phyloP scores from a whole-genome alignment of 2,329 filamentous ascomycete genomes.

The Ilyonectria mors-panacis region DNA sequence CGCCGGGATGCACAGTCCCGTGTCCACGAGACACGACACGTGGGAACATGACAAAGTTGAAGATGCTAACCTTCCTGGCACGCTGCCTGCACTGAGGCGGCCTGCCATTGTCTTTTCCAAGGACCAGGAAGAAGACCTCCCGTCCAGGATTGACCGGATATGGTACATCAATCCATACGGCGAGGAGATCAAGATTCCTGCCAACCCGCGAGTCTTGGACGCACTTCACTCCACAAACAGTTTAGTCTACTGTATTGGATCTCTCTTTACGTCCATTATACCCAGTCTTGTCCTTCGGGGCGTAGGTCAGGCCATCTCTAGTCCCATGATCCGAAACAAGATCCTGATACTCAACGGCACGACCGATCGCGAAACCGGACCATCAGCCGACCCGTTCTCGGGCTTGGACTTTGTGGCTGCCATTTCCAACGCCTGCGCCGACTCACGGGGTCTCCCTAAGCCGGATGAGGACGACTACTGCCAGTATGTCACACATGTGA shows the following conservation, averaged over 20 bases:
- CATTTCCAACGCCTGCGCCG: conserved; percentile 80
- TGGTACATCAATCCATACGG: conserved; percentile 99
- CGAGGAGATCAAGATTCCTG: conserved; percentile 90
- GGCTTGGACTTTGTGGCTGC: conserved; percentile 88
- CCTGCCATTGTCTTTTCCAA: conserved; percentile 90
- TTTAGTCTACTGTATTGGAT: conserved; percentile 94
- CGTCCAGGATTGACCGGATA: conserved; percentile 82
- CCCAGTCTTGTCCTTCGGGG: conserved; percentile 84
- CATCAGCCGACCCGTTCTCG: conserved; percentile 73
- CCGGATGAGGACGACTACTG: conserved; percentile 65
- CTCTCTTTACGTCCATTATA: conserved; percentile 89
- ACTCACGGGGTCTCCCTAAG: conserved; percentile 69
- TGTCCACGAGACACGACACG: conserved; percentile 60
- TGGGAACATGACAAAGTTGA: conserved; percentile 77
- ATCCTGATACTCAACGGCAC: conserved; percentile 89
- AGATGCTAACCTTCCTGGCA: conserved; percentile 86
- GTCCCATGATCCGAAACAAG: conserved; percentile 71
- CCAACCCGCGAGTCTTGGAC: conserved; percentile 84
- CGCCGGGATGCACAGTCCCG: conserved; percentile 49
- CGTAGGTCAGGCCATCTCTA: conserved; percentile 73
- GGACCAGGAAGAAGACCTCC: conserved; percentile 79
- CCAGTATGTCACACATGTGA: conserved; percentile 85
- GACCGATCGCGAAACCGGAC: conserved; percentile 89
- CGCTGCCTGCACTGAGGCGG: conserved; percentile 82
- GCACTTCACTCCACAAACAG: conserved; percentile 76